Evolutionary conservation across 2,329 filamentous ascomycete genomes (phyloP), one percentile per base, ranked within the genome.

Genomic region (Penicillium freii): DNA sequence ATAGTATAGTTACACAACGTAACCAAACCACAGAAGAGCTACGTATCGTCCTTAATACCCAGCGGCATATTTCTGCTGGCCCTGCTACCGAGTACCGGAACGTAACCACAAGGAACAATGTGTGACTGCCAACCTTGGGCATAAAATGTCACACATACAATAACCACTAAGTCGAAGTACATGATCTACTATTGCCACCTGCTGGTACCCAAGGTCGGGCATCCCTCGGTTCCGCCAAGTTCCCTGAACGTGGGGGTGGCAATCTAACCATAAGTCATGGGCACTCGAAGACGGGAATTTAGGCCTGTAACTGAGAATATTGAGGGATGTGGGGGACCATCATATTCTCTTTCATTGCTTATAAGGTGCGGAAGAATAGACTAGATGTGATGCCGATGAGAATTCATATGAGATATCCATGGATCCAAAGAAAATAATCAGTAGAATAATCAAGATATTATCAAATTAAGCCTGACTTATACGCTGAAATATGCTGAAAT

Each of bases 191-290:
- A 31, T 27, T n/a, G 29, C 40, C 40, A 52, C 50, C 39, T 36
- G 11, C 13, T 13, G 4, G 11, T 29, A 36, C 15, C 31, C 29
- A 53, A 46, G 50, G 40, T 21, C 9, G 23, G 21, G 40, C 9
- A 27, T 7, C 4, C 21, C 5, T 44, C 5, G 50, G 50, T 38
- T 53, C 33, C 48, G 48, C 25, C 9, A 9, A 42, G 17, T 1
- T 15, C 21, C 21, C 17, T 8, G 27, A 34, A 42, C 21, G 40
- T 45, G 54, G 54, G 54, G 54, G 54, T 56, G 54, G 54, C 54
- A 34, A 52, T 39, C 5, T n/a, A 27, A 21, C 31, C 13, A 50
- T 7, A 21, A 21, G 2, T 5, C 15, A 56, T 25, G 19, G 36
- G 11, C n/a, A 31, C 11, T 25, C n/a, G 13, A 23, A 31, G 13